These are phyloP conservation scores for Colletotrichum phormii DNA, from an alignment of 2,329 filamentous ascomycete species.

Conservation along the genomic window DNA sequence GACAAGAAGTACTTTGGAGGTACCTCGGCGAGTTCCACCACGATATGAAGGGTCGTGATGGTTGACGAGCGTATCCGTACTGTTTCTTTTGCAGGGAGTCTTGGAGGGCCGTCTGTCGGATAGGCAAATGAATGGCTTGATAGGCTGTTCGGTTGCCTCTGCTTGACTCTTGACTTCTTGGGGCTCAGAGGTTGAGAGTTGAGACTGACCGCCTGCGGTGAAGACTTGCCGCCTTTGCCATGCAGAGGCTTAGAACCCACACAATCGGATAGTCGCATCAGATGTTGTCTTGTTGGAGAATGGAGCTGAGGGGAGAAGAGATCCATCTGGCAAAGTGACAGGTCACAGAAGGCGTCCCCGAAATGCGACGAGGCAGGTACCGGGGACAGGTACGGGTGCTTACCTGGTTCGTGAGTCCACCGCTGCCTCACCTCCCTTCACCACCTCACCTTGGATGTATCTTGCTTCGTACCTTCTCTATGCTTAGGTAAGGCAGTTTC, in stretches of 20 bases:
- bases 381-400: slow-evolving; percentile 6
- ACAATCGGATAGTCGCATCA: not conserved
- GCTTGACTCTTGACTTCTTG: not conserved
- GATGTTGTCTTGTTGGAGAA: slow-evolving; percentile 16
- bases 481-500: not conserved
- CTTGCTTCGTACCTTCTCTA: not conserved
- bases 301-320: not conserved
- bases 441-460: not conserved
- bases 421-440: not conserved
- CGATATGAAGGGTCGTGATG: not conserved
- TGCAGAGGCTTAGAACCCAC: not conserved
- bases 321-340: slow-evolving; percentile 14
- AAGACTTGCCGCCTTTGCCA: slow-evolving; percentile 28
- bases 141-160: not conserved
- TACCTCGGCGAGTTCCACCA: not conserved
- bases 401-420: slow-evolving; percentile 8
- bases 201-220: slow-evolving; percentile 10
- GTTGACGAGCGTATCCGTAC: not conserved
- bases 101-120: too few relatives aligned
- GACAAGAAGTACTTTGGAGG: not conserved
- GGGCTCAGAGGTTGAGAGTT: not conserved
- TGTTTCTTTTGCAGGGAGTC: not conserved
- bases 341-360: slow-evolving; percentile 19
- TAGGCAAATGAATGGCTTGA: not conserved
- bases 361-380: slow-evolving; percentile 31